These are phyloP conservation scores for Xylariaceae sp. DNA, from an alignment of 2,329 filamentous ascomycete genomes.

Conservation along the genomic window DNA sequence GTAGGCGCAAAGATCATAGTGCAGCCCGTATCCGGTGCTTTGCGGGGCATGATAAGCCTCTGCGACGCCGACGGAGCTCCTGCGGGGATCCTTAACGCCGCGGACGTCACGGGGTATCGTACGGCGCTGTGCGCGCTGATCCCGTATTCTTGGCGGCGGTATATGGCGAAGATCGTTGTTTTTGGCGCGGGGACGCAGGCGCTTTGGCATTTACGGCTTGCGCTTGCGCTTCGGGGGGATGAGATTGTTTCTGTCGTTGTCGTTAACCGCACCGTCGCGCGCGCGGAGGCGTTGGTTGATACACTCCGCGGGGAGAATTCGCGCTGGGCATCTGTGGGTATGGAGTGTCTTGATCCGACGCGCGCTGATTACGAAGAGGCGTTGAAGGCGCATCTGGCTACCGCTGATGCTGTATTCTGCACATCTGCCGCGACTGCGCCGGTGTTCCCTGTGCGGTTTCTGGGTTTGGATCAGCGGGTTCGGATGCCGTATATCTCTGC, in stretches of 20 bases:
- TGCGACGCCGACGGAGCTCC: slow-evolving; percentile 16
- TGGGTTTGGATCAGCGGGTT: background rate
- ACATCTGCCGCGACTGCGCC: slow-evolving; percentile 10
- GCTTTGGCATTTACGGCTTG: slow-evolving; percentile 18
- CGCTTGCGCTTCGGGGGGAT: slow-evolving; percentile 14
- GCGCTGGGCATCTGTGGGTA: slow-evolving; percentile 10
- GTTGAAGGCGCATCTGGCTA: background rate
- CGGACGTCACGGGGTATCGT: slow-evolving; percentile 16
- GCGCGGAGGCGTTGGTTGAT: slow-evolving; percentile 5
- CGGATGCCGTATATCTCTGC: slow-evolving; percentile 16
- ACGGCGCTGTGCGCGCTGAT: slow-evolving; percentile 16
- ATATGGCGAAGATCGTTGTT: slow-evolving; percentile 5
- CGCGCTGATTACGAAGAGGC: slow-evolving; percentile 3
- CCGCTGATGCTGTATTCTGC: slow-evolving; percentile 16
- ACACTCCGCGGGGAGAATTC: slow-evolving; percentile 10
- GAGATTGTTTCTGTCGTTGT: slow-evolving; percentile 13
- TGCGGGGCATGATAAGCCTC: slow-evolving; percentile 17
- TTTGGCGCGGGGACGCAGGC: slow-evolving; percentile 20
- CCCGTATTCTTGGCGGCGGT: slow-evolving; percentile 15
- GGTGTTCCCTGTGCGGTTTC: slow-evolving; percentile 10
- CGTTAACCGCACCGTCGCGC: slow-evolving; percentile 12
- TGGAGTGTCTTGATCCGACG: slow-evolving; percentile 7
- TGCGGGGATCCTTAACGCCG: slow-evolving; percentile 16
- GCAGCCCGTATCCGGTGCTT: slow-evolving; percentile 6
- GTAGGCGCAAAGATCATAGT: slow-evolving; percentile 17